These are phyloP conservation scores for Gleditsia sinensis DNA, from an alignment of 306 rosid species.

Conservation along the genomic window DNA sequence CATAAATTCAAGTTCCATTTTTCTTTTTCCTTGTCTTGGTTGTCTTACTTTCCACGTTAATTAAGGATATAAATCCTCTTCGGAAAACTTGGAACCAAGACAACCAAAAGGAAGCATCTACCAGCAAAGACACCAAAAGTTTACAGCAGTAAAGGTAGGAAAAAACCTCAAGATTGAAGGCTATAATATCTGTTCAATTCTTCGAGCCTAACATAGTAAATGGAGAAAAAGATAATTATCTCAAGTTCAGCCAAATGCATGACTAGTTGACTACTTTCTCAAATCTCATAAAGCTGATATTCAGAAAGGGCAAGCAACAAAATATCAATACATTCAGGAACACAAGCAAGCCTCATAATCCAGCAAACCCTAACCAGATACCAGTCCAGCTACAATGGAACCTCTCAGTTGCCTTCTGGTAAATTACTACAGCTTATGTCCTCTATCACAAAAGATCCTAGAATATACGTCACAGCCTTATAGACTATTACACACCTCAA, in stretches of 20 bases:
- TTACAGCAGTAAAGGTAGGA: neutral
- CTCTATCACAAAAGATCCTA: neutral
- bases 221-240: neutral
- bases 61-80: no score
- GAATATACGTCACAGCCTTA: neutral
- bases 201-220: neutral
- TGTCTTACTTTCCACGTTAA: neutral
- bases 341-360: neutral
- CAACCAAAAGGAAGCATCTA: neutral
- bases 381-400: neutral
- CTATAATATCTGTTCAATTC: neutral
- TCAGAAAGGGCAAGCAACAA: neutral
- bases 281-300: neutral
- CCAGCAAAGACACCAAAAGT: neutral
- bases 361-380: neutral
- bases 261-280: neutral
- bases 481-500: neutral
- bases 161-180: neutral
- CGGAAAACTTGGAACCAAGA: neutral
- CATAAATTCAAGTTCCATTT: neutral
- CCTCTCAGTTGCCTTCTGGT: no score
- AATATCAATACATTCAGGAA: slow-evolving; percentile 7
- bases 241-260: neutral
- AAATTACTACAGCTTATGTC: neutral
- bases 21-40: no score